Evolutionary conservation across 1,139 yeast genomes (phyloP).

Genomic region (Candida sojae): DNA sequence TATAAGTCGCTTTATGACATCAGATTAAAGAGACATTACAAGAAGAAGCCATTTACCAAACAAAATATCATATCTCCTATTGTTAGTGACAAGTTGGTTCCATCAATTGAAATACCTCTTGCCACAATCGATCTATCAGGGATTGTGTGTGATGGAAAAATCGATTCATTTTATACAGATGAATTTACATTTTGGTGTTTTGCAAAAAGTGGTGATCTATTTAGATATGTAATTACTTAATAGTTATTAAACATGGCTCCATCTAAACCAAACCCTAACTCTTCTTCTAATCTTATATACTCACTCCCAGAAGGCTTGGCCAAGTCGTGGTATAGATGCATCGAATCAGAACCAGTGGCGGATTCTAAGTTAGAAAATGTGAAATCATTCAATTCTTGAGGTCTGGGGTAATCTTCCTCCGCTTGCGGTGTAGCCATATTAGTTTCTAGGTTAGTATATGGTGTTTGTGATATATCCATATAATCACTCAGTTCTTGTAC

Average conservation of each 20-base stretch:
- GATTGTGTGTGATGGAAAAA: conserved; percentile 41
- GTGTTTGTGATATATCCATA: conserved; percentile 18
- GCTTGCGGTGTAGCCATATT: conserved; percentile 6
- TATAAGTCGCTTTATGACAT: conserved; percentile 40
- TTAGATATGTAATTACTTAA: conserved; percentile 27
- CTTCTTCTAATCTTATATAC: conserved; percentile 45
- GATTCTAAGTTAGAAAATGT: conserved; percentile 23
- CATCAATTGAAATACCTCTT: conserved; percentile 43
- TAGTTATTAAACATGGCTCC: conserved; percentile 23
- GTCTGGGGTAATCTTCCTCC: conserved; percentile 33
- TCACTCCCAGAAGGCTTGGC: conserved; percentile 21
- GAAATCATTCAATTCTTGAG: conserved; percentile 49
- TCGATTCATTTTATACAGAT: conserved; percentile 45
- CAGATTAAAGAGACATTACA: conserved; percentile 32
- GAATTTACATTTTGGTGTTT: conserved; percentile 49
- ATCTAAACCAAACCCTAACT: conserved; percentile 49
- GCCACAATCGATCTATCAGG: conserved; percentile 34
- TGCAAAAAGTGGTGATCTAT: conserved; percentile 54
- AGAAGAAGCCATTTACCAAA: conserved; percentile 13
- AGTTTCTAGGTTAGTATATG: conserved; percentile 12
- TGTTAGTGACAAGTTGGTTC: conserved; percentile 39
- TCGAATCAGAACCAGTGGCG: conserved; percentile 2
- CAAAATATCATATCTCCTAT: conserved; percentile 39
- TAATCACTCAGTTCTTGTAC: conserved; percentile 11
- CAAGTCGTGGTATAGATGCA: conserved; percentile 4